Conservation (phyloP, 257 asterid species). For the Primulina eburnea region DNA sequence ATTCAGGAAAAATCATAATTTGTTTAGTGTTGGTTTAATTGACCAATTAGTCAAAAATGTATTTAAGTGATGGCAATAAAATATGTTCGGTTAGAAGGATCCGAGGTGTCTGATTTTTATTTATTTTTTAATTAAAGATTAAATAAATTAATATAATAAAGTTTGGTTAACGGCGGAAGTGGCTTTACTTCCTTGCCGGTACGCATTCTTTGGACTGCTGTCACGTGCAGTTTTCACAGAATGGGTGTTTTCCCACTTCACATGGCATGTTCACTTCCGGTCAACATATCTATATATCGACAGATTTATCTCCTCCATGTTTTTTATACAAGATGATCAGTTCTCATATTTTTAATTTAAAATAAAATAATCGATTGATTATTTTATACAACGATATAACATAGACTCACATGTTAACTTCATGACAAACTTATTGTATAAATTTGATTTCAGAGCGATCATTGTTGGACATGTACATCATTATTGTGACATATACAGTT, state of each 20-base stretch:
- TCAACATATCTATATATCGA: background rate
- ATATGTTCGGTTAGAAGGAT: slow-evolving; percentile 21
- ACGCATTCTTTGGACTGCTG: slow-evolving; percentile 4
- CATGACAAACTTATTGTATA: no score
- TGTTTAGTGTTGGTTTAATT: background rate
- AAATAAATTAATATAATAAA: background rate
- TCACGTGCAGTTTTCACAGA: background rate
- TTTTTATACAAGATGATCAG: no score
- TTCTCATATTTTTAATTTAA: no score
- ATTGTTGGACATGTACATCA: no score
- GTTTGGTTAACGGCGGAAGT: slow-evolving; percentile 27
- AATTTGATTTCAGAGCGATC: no score
- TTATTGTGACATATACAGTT: no score
- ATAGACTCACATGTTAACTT: no score
- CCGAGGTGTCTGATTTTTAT: background rate
- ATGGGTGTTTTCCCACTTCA: background rate
- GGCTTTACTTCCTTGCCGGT: slow-evolving; percentile 11
- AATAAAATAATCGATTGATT: no score
- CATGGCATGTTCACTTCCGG: background rate
- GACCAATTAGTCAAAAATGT: slow-evolving; percentile 26
- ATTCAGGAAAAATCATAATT: no score
- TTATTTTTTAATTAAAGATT: background rate
- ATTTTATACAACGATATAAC: no score
- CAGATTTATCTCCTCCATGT: no score
- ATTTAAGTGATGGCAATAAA: slow-evolving; percentile 2